phyloP scores from a whole-genome alignment of 257 asterid species.

The Nicotiana noctiflora region DNA sequence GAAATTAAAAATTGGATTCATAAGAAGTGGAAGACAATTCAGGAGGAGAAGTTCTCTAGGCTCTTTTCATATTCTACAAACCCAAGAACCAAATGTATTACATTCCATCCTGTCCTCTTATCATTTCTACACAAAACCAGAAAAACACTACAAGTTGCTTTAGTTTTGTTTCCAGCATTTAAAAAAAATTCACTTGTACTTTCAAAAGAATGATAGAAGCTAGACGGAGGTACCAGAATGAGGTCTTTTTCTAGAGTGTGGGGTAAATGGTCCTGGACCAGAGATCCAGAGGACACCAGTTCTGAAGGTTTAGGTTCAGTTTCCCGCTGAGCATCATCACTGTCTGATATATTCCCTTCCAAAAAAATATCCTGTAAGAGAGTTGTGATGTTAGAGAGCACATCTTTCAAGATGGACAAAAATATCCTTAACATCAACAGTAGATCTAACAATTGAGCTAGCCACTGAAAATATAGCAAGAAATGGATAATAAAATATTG shows the following conservation, averaged over 20 bases:
- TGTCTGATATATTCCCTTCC: constrained; percentile 39
- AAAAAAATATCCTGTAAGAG: constrained; percentile 47
- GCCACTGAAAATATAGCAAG: not conserved
- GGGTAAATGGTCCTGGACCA: constrained; percentile 34
- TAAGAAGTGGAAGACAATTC: not conserved
- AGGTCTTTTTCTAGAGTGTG: constrained; percentile 60
- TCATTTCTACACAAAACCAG: constrained; percentile 1
- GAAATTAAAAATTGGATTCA: constrained; percentile 4
- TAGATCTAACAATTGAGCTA: not conserved
- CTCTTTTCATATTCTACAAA: not conserved
- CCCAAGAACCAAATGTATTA: not conserved
- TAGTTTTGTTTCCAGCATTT: not conserved
- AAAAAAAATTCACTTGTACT: not conserved
- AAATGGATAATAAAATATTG: not conserved
- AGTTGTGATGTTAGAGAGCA: constrained; percentile 10
- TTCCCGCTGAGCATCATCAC: constrained; percentile 33
- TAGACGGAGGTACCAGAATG: constrained; percentile 54
- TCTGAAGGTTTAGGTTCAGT: constrained; percentile 36
- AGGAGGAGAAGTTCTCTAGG: not conserved
- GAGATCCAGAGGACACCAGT: constrained; percentile 31
- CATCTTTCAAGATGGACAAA: not conserved
- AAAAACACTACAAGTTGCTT: constrained; percentile 3
- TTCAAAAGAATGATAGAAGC: not conserved
- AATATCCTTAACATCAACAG: not conserved
- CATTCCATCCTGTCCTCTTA: not conserved